Evolutionary conservation across 176 grass and related monocot species (phyloP).

Genomic region (Sorghum bicolor): Sorghum_bicolor_NCBIv3 NC_012872.2:64130501-64131000

Average conservation of each 20-base stretch:
- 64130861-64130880: conserved; percentile 84
- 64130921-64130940: conserved; percentile 90
- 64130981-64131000: not conserved
- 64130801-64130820: conserved; percentile 77
- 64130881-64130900: conserved; percentile 76
- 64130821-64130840: conserved; percentile 59
- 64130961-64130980: conserved; percentile 74
- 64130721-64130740: too few species aligned
- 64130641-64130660: too few species aligned
- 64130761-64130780: conserved; percentile 61
- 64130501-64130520: conserved; percentile 68
- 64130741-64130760: not conserved
- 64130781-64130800: conserved; percentile 89
- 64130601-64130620: conserved; percentile 66
- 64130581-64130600: conserved; percentile 67
- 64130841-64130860: conserved; percentile 95
- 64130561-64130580: conserved; percentile 70
- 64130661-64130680: too few species aligned
- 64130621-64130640: conserved; percentile 42
- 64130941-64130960: conserved; percentile 81
- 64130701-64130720: too few species aligned
- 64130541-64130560: conserved; percentile 56
- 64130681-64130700: not conserved
- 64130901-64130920: conserved; percentile 87
- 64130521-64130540: conserved; percentile 63